Percentiles rank a stretch among this genome's conserved stretches.
phyloP scores from a whole-genome alignment of 139 green algal species.

The Haematococcus lacustris region DNA sequence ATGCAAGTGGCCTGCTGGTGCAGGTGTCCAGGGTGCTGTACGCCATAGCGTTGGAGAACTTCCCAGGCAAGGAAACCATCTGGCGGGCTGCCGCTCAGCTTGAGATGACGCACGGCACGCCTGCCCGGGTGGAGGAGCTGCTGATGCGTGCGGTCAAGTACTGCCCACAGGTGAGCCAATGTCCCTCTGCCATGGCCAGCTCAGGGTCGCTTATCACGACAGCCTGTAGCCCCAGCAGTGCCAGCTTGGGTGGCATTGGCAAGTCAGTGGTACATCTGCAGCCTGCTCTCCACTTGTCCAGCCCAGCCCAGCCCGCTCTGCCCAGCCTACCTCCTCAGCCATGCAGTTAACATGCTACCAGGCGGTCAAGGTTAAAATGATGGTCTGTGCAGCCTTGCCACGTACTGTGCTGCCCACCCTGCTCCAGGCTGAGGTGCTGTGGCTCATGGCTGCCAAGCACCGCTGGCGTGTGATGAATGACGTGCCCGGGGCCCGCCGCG shows the following conservation, averaged over 20 bases:
- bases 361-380: no score
- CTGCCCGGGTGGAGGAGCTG: slow-evolving; percentile 71
- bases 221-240: no score
- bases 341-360: no score
- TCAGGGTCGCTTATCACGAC: no score
- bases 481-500: slow-evolving; percentile 17
- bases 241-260: no score
- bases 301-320: no score
- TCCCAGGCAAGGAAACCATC: slow-evolving; percentile 74
- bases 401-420: no score
- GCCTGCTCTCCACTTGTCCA: no score
- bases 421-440: slow-evolving; percentile 86
- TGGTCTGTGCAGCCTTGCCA: no score
- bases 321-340: no score
- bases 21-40: slow-evolving; percentile 27
- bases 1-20: no score
- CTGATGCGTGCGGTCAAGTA: slow-evolving; percentile 76
- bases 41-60: slow-evolving; percentile 40
- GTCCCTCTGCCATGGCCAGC: neutral
- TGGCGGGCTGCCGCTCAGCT: slow-evolving; percentile 84
- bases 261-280: no score
- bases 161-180: slow-evolving; percentile 60
- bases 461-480: slow-evolving; percentile 63
- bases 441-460: slow-evolving; percentile 97
- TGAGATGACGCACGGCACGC: slow-evolving; percentile 81